Base-by-base conservation (phyloP, 2,329 filamentous ascomycete species). In the Cucurbitaria berberidis region DNA sequence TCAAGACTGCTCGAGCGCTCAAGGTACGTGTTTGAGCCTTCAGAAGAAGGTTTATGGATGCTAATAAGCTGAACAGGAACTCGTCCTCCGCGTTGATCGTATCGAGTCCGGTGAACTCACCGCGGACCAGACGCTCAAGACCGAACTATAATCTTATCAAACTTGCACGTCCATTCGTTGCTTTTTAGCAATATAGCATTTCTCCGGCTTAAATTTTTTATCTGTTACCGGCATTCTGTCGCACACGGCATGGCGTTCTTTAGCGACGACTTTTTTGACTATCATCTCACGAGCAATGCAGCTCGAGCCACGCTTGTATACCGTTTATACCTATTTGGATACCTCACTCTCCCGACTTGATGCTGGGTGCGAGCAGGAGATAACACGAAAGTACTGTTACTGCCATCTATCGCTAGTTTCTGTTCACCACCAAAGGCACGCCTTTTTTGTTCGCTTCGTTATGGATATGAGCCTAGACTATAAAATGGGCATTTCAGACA, bases 1-100 rank as follows among this genome's bases (percentile, higher is more conserved):
- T 96, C 74, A 89, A 91, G 75, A 89, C 93, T 69, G 91, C 89
- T 6, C 83, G 89, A 54, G 89, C 92, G 75, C 89, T 89, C 45
- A 95, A 93, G 79, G 90, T 56, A 54, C 13, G 36, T 22, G 18
- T 32, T 51, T 48, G 15, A 38, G 10, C 4, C 26, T 48, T 10
- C 9, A 16, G 11, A 16, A 26, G 5, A 11, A 16, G 10, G 27
- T 24, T 2, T 40, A 39, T 40, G 13, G 1, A 22, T 41, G 42
- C 67, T 74, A 43, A 63, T 32, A 8, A 16, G 15, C 8, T 16
- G 11, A 30, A 19, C 41, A 77, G 75, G 75, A 77, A 65, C 71
- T 77, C 18, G 73, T 76, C 41, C 68, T 76, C 24, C 73, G 75
- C 15, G 74, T 77, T 39, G 74, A 76, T 40, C 72, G 72, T 40